These are phyloP conservation scores for Haberlea rhodopensis DNA, from an alignment of 257 asterid species.

Conservation along the genomic window DNA sequence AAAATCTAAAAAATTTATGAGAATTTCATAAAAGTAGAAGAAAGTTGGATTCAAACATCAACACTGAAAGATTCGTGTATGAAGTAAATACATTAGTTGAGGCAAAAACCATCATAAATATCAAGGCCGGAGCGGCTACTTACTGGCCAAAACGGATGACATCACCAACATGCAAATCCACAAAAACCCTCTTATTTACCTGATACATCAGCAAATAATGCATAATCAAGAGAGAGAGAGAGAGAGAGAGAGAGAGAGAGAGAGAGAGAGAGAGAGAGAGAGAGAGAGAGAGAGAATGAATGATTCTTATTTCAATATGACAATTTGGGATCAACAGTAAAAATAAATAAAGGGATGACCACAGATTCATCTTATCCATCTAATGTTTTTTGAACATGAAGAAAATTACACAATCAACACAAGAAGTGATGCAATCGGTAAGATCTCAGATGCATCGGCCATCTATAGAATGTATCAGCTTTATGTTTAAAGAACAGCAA, in stretches of 20 bases:
- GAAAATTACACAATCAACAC: constrained; percentile 1
- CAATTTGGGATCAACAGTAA: too few relatives aligned
- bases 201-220: constrained; percentile 31
- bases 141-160: constrained; percentile 94
- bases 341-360: constrained; percentile 13
- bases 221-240: too few relatives aligned
- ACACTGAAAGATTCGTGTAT: constrained; percentile 10
- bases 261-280: too few relatives aligned
- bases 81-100: not conserved
- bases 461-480: not conserved
- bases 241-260: too few relatives aligned
- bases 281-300: too few relatives aligned
- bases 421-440: not conserved
- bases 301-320: not conserved
- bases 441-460: constrained; percentile 19
- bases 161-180: constrained; percentile 91
- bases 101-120: constrained; percentile 20
- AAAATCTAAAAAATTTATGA: constrained; percentile 5
- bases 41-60: constrained; percentile 3
- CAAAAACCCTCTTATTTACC: constrained; percentile 73
- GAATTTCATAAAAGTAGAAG: not conserved
- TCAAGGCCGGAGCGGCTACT: constrained; percentile 48
- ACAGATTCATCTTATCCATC: constrained; percentile 4
- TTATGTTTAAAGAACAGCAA: constrained; percentile 9
- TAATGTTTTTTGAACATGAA: too few relatives aligned